phyloP scores from a whole-genome alignment of 768 basidiomycete genomes.

The Ramaria rubella region DNA sequence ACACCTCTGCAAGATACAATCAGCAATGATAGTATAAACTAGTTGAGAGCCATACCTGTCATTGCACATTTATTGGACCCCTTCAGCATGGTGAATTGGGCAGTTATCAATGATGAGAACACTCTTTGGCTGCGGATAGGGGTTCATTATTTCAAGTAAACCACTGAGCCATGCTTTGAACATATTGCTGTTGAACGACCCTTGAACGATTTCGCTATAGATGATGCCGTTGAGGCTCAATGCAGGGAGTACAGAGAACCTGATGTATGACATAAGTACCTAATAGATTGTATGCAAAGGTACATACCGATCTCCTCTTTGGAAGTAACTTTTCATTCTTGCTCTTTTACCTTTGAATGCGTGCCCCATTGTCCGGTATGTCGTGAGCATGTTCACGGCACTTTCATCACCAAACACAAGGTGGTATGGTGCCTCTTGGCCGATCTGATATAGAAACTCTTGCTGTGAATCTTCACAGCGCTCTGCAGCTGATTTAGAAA shows the following conservation, averaged over 20 bases:
- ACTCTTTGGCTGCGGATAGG: too few species aligned
- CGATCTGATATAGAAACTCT: background rate
- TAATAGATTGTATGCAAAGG: background rate
- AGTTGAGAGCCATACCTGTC: slow-evolving; percentile 19
- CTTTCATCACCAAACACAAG: slow-evolving; percentile 6
- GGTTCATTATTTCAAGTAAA: slow-evolving; percentile 32
- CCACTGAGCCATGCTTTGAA: slow-evolving; percentile 29
- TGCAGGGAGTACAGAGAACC: slow-evolving; percentile 33
- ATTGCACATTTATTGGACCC: slow-evolving; percentile 25
- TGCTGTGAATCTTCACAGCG: background rate
- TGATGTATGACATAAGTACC: slow-evolving; percentile 6
- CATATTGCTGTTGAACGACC: slow-evolving; percentile 22
- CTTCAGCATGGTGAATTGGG: slow-evolving; percentile 26
- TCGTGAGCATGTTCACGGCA: slow-evolving; percentile 1
- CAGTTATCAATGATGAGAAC: slow-evolving; percentile 37
- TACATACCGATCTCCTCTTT: slow-evolving; percentile 3
- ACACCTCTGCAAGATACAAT: slow-evolving; percentile 16
- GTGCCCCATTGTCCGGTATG: slow-evolving; percentile 4
- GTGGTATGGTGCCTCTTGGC: background rate
- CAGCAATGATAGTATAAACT: background rate
- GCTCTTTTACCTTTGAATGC: background rate
- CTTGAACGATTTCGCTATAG: slow-evolving; percentile 17
- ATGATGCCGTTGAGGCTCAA: background rate
- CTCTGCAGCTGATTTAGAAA: slow-evolving; percentile 1
- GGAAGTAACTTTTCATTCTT: background rate